These are phyloP conservation scores for Colletotrichum tropicicola DNA, from an alignment of 2,329 filamentous ascomycete genomes.

Conservation along the genomic window DNA sequence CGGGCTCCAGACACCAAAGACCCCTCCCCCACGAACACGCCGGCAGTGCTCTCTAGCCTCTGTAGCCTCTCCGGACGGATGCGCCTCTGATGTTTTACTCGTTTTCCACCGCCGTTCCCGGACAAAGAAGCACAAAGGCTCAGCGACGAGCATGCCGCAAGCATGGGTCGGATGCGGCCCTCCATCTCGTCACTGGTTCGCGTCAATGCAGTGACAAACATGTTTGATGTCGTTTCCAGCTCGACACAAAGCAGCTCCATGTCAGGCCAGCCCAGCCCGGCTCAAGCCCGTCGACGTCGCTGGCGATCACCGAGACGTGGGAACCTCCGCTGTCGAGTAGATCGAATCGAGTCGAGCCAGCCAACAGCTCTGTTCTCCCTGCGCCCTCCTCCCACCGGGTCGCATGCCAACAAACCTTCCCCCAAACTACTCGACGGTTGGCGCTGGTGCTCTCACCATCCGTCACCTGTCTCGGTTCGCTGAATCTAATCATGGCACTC, in stretches of 20 bases:
- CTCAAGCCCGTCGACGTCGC: not conserved
- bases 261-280: not conserved
- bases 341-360: not conserved
- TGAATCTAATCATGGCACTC: not conserved
- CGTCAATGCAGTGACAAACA: not conserved
- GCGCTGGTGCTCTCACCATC: constrained; percentile 4
- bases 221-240: not conserved
- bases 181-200: not conserved
- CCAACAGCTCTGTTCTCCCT: constrained; percentile 3
- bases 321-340: not conserved
- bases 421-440: not conserved
- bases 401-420: not conserved
- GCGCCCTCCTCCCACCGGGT: not conserved
- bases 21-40: no score
- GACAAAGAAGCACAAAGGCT: not conserved
- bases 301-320: no score
- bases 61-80: no score
- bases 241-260: no score
- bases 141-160: not conserved
- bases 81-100: not conserved
- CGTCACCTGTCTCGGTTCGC: constrained; percentile 21
- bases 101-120: constrained; percentile 6
- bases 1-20: no score
- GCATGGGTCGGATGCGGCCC: not conserved
- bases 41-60: no score